Conservation (phyloP, 768 basidiomycete genomes). For the Boletus tylopilopsis region DNA sequence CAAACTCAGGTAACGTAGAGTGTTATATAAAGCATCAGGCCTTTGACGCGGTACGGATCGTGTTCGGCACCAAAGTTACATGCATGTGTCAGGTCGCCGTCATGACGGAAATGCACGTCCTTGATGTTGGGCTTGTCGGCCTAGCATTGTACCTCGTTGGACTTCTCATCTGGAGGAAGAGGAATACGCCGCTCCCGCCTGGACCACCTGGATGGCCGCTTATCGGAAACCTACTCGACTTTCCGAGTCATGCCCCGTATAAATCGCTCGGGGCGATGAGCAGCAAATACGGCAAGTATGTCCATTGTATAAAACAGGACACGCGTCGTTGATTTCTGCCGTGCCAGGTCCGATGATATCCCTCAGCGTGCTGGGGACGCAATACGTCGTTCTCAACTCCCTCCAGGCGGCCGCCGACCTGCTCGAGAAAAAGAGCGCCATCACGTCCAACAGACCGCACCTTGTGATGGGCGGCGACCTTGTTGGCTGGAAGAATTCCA, state of each 20-base stretch:
- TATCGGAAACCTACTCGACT: slow-evolving; percentile 52
- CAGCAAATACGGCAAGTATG: slow-evolving; percentile 39
- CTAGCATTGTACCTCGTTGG: background rate
- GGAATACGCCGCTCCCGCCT: background rate
- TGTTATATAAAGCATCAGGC: too few species aligned
- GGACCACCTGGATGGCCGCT: slow-evolving; percentile 30
- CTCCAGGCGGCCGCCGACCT: slow-evolving; percentile 28
- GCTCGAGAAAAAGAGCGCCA: slow-evolving; percentile 7
- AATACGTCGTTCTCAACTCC: slow-evolving; percentile 47
- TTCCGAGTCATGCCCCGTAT: slow-evolving; percentile 50
- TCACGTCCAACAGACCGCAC: slow-evolving; percentile 4
- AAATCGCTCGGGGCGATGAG: slow-evolving; percentile 39
- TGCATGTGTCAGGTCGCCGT: too few species aligned
- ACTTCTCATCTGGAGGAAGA: background rate
- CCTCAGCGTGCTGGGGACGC: slow-evolving; percentile 35
- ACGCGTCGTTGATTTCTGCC: slow-evolving; percentile 18
- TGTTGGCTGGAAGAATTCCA: slow-evolving; percentile 1
- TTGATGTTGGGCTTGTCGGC: background rate
- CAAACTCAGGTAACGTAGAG: too few species aligned
- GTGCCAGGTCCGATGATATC: slow-evolving; percentile 6
- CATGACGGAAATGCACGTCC: too few species aligned
- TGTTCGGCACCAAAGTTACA: too few species aligned
- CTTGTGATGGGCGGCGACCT: slow-evolving; percentile 19
- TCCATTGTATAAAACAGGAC: background rate
- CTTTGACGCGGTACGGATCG: too few species aligned